Evolutionary conservation across 345 rosid species (phyloP), one percentile per base, ranked within the genome.

Genomic region (Rhodamnia rubescens): DNA sequence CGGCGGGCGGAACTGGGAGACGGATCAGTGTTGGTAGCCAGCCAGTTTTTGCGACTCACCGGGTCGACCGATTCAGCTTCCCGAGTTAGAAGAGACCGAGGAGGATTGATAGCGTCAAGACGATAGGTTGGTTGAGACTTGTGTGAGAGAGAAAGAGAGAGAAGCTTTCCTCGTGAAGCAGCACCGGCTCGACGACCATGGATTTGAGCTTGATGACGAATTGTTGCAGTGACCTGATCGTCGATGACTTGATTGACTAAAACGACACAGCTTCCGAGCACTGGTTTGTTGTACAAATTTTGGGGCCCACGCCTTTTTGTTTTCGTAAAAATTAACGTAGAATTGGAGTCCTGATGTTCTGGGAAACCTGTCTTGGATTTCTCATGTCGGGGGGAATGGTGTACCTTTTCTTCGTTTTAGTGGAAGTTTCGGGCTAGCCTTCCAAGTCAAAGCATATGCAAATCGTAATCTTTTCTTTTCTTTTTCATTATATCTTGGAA

Each of bases 21-120:
- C 95, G 14, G 97, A 94, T 88, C 97, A 94, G 88, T 94, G 95
- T 84, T 94, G 96, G 90, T 69, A 69, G 78, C 78, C 11, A 55
- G 59, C 47, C 26, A 21, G 47, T 69, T 36, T 54, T 15, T 20
- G 47, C 26, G 26, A 69, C 78, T 32, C 78, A 26, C 47, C 26
- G 78, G 47, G 40, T 69, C 78, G 78, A 69, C 78, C 78, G 24
- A 36, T 69, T 69, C 78, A 32, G 78, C 47, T 69, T 69, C 47
- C 78, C 47, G 47, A 40, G 24, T 32, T 69, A 69, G 47, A 69
- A 36, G 78, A 32, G 47, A 69, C 13, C 78, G 78, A 69, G 26
- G 26, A 69, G 78, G 47, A 32, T 64, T 12, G 44, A 4, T 4
- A 64, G 78, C 36, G 13, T 32, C 36, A 21, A 32, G 78, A 69